These are phyloP conservation scores for Nothophoma quercina DNA, from an alignment of 2,329 filamentous ascomycete genomes.

Conservation along the genomic window DNA sequence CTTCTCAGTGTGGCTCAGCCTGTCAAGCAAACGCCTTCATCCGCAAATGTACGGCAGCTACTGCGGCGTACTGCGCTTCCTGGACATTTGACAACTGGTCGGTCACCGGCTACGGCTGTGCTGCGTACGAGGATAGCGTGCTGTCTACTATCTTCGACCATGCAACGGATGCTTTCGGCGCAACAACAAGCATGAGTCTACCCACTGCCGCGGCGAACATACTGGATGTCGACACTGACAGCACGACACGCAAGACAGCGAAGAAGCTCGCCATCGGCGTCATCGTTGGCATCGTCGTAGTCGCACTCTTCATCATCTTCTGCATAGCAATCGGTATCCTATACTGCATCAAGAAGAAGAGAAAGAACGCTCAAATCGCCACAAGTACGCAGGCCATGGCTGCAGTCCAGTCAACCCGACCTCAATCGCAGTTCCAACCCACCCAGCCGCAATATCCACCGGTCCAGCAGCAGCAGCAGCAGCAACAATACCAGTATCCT, in stretches of 20 bases:
- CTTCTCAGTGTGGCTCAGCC: conserved; percentile 22
- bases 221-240: not conserved
- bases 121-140: conserved; percentile 10
- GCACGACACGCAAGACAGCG: conserved; percentile 6
- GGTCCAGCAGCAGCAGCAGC: conserved; percentile 6
- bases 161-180: conserved; percentile 20
- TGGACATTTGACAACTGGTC: conserved; percentile 34
- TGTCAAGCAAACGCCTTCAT: conserved; percentile 34
- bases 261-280: conserved; percentile 28
- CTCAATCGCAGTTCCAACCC: conserved; percentile 24
- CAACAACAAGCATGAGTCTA: conserved; percentile 28
- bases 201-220: conserved; percentile 24
- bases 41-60: conserved; percentile 30
- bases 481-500: conserved; percentile 9
- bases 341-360: conserved; percentile 29
- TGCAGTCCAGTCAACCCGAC: conserved; percentile 22
- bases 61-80: conserved; percentile 35
- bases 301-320: conserved; percentile 26
- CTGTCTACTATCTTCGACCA: conserved; percentile 27
- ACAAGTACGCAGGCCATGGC: conserved; percentile 26
- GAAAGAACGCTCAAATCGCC: conserved; percentile 28
- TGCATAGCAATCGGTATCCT: conserved; percentile 25
- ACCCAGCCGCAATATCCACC: too few species aligned
- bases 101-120: conserved; percentile 37
- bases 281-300: conserved; percentile 33